phyloP scores from a whole-genome alignment of 331 rosid genomes.

The Rosa hybrid region DNA sequence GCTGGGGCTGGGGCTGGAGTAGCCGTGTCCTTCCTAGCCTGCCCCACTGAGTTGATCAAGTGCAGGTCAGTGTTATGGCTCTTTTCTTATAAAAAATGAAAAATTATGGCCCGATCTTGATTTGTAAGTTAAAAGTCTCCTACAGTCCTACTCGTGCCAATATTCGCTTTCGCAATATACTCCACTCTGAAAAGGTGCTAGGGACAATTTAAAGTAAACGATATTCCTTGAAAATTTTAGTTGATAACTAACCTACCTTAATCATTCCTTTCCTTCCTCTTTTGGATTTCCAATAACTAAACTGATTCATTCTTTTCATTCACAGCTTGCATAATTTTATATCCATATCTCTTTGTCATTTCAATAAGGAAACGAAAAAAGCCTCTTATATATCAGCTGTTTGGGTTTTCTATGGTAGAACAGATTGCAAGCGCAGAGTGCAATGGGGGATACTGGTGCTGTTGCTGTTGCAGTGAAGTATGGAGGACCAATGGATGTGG shows the following conservation, averaged over 20 bases:
- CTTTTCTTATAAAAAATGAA: neutral
- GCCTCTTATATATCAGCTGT: neutral
- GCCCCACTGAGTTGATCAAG: slow-evolving; percentile 95
- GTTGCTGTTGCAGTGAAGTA: slow-evolving; percentile 66
- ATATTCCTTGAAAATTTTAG: neutral
- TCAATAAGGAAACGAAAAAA: neutral
- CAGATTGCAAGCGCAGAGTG: slow-evolving; percentile 97
- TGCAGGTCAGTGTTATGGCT: slow-evolving; percentile 66
- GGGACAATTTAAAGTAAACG: neutral
- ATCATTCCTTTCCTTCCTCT: neutral
- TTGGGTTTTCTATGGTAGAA: slow-evolving; percentile 10
- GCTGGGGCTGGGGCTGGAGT: slow-evolving; percentile 98
- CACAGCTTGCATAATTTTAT: neutral
- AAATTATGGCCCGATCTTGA: too few relatives aligned
- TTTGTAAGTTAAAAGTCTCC: neutral
- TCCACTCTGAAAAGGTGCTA: neutral
- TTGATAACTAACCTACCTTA: neutral
- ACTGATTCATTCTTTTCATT: neutral
- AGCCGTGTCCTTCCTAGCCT: slow-evolving; percentile 93
- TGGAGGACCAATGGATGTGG: slow-evolving; percentile 97
- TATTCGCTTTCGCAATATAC: neutral
- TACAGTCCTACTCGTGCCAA: neutral
- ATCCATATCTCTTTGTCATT: neutral
- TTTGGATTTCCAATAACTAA: slow-evolving; percentile 7
- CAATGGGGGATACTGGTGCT: slow-evolving; percentile 56